Base-by-base conservation (phyloP, 352 stramenopile genomes). In the Globisporangium mamillatum region DNA sequence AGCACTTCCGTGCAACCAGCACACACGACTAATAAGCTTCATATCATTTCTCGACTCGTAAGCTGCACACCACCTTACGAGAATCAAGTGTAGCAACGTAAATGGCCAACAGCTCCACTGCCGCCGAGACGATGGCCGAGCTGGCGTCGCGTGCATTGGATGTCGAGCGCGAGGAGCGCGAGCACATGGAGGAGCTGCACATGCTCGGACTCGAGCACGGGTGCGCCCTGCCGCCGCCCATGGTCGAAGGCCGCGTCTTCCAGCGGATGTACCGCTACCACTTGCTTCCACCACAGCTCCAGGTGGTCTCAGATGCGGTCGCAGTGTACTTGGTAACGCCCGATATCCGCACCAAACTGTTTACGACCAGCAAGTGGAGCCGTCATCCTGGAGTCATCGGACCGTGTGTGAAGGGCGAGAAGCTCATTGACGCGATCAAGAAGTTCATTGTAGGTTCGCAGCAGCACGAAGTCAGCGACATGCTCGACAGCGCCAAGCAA, bases 381-480 rank as follows among this genome's bases (percentile, higher is more conserved):
- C 25, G 16, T 1, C 67, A 71, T 2, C 66, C 58, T 10, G n/a
- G 25, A 8, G 29, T 41, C 1, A n/a, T 66, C 0, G 76, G 78
- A 1, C 75, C 75, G 1, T 74, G 73, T 25, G 77, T 84, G 20
- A 73, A 71, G 63, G 81, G 83, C 24, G 63, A 74, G 7, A 68
- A 75, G 34, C 74, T 91, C 25, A 20, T 90, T 1, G 72, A 72
- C 1, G 65, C 60, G 32, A 65, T 81, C 41, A n/a, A 59, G 20
- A 22, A 69, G 27, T 71, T 75, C 20, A 72, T 82, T 8, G 59
- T 72, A 3, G 25, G 22, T 3, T 67, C 65, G 4, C 29, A 32
- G 1, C 76, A 78, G 34, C 71, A 74, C 34, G 65, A 71, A 2
- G 54, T 74, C 1, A 70, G 69, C 1, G 68, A 78, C n/a, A 25